These are phyloP conservation scores for Aspergillus wentii DNA, from an alignment of 495 filamentous ascomycete genomes.

Conservation along the genomic window DNA sequence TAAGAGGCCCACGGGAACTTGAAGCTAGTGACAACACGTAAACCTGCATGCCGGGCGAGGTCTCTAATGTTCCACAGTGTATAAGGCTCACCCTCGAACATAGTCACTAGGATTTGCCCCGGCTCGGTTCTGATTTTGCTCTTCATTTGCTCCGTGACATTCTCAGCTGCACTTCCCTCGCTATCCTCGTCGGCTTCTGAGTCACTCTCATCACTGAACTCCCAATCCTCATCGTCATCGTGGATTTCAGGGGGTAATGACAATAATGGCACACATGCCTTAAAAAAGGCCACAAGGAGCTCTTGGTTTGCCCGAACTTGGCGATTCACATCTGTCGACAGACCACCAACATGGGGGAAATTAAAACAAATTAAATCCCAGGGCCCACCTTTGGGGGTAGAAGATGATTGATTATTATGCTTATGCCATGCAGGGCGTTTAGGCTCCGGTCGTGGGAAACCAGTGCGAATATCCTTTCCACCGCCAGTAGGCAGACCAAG, in stretches of 20 bases:
- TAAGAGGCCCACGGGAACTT: slow-evolving; percentile 69
- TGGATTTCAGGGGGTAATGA: slow-evolving; percentile 29
- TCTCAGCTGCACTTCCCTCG: slow-evolving; percentile 9
- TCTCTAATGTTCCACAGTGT: slow-evolving; percentile 91
- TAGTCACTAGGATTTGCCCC: slow-evolving; percentile 74
- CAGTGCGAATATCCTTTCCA: slow-evolving; percentile 37
- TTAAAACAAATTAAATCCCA: slow-evolving; percentile 87
- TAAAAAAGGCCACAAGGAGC: slow-evolving; percentile 79
- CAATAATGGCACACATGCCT: slow-evolving; percentile 48
- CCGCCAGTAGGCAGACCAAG: slow-evolving; percentile 43
- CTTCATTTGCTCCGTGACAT: slow-evolving; percentile 7
- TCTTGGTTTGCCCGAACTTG: slow-evolving; percentile 93
- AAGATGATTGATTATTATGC: slow-evolving; percentile 7
- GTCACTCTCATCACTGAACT: slow-evolving; percentile 11
- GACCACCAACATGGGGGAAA: slow-evolving; percentile 92
- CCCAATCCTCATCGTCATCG: slow-evolving; percentile 19
- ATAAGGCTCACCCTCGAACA: slow-evolving; percentile 92
- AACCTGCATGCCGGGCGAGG: slow-evolving; percentile 71
- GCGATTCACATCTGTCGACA: slow-evolving; percentile 86
- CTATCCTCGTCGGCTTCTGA: slow-evolving; percentile 8
- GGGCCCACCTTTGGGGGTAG: slow-evolving; percentile 24
- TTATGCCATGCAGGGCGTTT: slow-evolving; percentile 30
- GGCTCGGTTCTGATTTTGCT: slow-evolving; percentile 21
- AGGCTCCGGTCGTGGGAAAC: slow-evolving; percentile 23
- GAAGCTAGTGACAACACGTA: slow-evolving; percentile 74